Evolutionary conservation across 2,329 filamentous ascomycete genomes (phyloP).

Genomic region (Phaeosphaeriaceae sp.): DNA sequence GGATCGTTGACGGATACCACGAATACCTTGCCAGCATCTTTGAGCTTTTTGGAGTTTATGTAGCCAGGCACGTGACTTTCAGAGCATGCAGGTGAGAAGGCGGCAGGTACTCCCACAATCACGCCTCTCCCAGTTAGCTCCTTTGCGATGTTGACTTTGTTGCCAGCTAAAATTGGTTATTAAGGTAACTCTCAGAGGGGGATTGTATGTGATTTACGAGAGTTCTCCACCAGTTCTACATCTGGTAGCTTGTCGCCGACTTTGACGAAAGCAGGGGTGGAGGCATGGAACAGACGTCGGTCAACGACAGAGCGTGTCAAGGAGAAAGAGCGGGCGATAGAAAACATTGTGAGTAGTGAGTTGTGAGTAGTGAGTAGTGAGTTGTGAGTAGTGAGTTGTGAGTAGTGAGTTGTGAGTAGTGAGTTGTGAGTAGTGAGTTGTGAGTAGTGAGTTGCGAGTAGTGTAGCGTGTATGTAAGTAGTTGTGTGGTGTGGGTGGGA

Average conservation of each 20-base stretch:
- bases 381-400: slow-evolving; percentile 5
- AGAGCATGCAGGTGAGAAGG: slow-evolving; percentile 65
- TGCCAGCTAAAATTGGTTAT: slow-evolving; percentile 61
- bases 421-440: too few relatives aligned
- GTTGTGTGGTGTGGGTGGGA: too few relatives aligned
- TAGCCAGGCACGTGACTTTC: slow-evolving; percentile 83
- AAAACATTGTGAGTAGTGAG: slow-evolving; percentile 25
- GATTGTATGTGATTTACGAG: slow-evolving; percentile 50
- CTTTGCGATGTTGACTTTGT: slow-evolving; percentile 84
- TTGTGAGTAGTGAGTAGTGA: slow-evolving; percentile 9
- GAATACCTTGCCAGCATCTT: slow-evolving; percentile 82
- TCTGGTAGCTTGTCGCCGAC: slow-evolving; percentile 80
- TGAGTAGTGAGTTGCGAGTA: too few relatives aligned
- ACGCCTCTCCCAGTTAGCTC: slow-evolving; percentile 78
- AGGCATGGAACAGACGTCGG: slow-evolving; percentile 65
- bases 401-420: too few relatives aligned
- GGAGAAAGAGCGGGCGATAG: slow-evolving; percentile 38
- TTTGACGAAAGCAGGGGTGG: slow-evolving; percentile 69
- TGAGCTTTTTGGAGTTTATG: slow-evolving; percentile 78
- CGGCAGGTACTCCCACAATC: slow-evolving; percentile 59
- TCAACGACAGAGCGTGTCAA: slow-evolving; percentile 25
- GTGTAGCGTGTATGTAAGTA: too few relatives aligned
- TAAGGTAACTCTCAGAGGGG: too few relatives aligned
- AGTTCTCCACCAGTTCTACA: slow-evolving; percentile 79
- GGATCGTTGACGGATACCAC: slow-evolving; percentile 93